Percentiles rank a stretch among this genome's conserved stretches.
These are phyloP conservation scores for Flaveria bidentis DNA, from an alignment of 129 eudicot genomes.

Conservation along the genomic window DNA sequence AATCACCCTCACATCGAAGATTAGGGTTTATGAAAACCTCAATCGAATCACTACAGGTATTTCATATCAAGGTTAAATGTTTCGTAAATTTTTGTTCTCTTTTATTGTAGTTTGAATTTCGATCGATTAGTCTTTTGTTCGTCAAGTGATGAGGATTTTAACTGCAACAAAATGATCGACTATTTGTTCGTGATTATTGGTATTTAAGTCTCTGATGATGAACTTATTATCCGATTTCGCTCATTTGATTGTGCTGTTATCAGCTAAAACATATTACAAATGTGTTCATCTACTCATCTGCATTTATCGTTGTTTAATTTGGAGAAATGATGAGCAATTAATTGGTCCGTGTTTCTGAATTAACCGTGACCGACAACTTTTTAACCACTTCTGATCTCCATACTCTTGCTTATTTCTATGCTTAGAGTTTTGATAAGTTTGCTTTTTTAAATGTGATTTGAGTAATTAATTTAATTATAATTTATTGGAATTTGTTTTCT, in stretches of 20 bases:
- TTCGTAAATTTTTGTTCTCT: too few relatives aligned
- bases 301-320: too few relatives aligned
- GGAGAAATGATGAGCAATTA: constrained; percentile 39
- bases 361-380: constrained; percentile 44
- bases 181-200: constrained; percentile 39
- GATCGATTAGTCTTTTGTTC: not conserved
- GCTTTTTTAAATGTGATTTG: too few relatives aligned
- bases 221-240: not conserved
- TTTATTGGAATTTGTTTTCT: too few relatives aligned
- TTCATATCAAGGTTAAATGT: not conserved
- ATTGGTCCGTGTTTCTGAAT: constrained; percentile 62
- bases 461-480: too few relatives aligned
- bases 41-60: not conserved
- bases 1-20: too few relatives aligned
- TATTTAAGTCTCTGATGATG: constrained; percentile 48
- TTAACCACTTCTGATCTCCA: constrained; percentile 45
- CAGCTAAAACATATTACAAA: too few relatives aligned
- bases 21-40: constrained; percentile 20
- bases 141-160: constrained; percentile 37
- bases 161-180: constrained; percentile 48
- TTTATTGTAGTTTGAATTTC: not conserved
- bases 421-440: too few relatives aligned
- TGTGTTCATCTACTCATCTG: too few relatives aligned
- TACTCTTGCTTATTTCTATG: too few relatives aligned
- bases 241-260: not conserved